Evolutionary conservation across 2,329 filamentous ascomycete genomes (phyloP).

Genomic region (Diaporthe sp.): DNA sequence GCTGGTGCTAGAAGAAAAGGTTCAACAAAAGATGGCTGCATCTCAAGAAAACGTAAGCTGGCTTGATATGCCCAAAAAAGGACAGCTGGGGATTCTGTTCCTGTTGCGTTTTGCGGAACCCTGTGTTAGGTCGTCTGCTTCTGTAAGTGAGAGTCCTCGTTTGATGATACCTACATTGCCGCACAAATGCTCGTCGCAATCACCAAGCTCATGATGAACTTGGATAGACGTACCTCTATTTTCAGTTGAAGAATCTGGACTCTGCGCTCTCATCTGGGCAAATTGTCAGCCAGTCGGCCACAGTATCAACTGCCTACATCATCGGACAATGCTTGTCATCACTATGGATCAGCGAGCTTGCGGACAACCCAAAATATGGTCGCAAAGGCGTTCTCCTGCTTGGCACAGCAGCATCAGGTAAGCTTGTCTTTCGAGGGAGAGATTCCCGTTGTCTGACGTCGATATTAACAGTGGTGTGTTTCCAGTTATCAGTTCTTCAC

Average conservation of each 20-base stretch:
- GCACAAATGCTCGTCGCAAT: slow-evolving; percentile 1
- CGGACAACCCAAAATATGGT: background rate
- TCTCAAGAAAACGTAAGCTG: slow-evolving; percentile 7
- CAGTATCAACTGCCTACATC: slow-evolving; percentile 24
- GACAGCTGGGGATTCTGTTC: slow-evolving; percentile 10
- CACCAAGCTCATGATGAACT: slow-evolving; percentile 10
- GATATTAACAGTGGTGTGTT: background rate
- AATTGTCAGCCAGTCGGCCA: slow-evolving; percentile 26
- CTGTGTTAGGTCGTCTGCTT: slow-evolving; percentile 24
- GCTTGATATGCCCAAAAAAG: slow-evolving; percentile 20
- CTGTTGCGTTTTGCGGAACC: slow-evolving; percentile 20
- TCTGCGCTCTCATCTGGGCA: slow-evolving; percentile 17
- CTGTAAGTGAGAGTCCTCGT: slow-evolving; percentile 8
- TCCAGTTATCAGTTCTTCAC: slow-evolving; percentile 15
- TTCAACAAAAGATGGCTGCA: background rate
- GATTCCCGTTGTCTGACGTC: background rate
- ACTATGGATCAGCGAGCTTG: slow-evolving; percentile 17
- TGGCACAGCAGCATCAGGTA: slow-evolving; percentile 22
- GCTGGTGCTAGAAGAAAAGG: background rate
- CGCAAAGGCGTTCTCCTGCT: slow-evolving; percentile 21
- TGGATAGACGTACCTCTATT: slow-evolving; percentile 18
- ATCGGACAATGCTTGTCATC: slow-evolving; percentile 22
- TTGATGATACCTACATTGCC: background rate
- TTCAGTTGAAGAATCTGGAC: slow-evolving; percentile 23
- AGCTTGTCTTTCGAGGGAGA: background rate